Evolutionary conservation across 1,139 yeast genomes (phyloP), one percentile per base, ranked within the genome.

Genomic region (Pichia sp.): DNA sequence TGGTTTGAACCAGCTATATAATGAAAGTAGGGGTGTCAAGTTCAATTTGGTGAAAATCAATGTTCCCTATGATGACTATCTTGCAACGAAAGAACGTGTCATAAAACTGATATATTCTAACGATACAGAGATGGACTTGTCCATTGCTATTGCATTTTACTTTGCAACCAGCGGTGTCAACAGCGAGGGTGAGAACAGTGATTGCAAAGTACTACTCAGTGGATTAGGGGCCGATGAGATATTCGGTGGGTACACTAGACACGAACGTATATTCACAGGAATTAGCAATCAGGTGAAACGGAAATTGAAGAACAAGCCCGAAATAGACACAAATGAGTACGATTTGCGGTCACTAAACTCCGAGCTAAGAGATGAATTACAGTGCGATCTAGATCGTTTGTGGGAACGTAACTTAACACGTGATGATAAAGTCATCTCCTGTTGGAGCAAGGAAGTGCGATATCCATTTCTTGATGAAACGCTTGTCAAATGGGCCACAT

Each of bases 181-280:
- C 33, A 10, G 27, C 18, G 15, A 35, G 39, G 27, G 31, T 27
- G 14, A 42, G 48, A 33, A 53, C 4, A 72, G 88, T 13, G 55
- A 59, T 8, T 73, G 86, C 10, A 74, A 77, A 46, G 95, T 88
- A 0, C 59, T 88, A 10, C 65, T 93, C 29, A 84, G 95, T 40
- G 98, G 99, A 0, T 66, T 91, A n/a, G 99, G 99, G 1, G 98
- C 98, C 0, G 99, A 91, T 59, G 98, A 91, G 58, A 62, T 74
- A 21, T 87, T 83, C 63, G 99, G 94, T 0, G 99, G 99, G 0
- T 91, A 91, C 56, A 83, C 86, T 2, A 60, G 94, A 26, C 94
- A 84, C 52, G 77, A 75, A 38, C 61, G 74, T 23, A 55, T 72
- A 2, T 72, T 73, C 48, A 59, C 67, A 10, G 47, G 50, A 8